These are phyloP conservation scores for Arachis hypogaea DNA, from an alignment of 306 rosid genomes.

Conservation along the genomic window DNA sequence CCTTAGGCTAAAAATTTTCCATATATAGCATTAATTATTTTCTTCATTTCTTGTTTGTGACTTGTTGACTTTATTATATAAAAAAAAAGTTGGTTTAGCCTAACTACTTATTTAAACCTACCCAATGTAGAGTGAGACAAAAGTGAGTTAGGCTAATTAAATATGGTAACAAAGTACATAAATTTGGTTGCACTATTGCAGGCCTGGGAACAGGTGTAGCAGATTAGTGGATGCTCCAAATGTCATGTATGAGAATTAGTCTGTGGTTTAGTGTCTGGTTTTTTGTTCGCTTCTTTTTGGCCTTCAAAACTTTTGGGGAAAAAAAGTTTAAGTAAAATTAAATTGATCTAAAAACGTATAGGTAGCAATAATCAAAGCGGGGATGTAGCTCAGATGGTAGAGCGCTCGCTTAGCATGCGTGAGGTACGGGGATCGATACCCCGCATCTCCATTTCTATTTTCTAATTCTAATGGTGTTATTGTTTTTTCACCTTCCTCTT, in stretches of 20 bases:
- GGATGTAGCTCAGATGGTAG: slow-evolving; percentile 99
- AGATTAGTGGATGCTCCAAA: slow-evolving; percentile 23
- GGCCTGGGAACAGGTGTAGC: slow-evolving; percentile 25
- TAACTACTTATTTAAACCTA: slow-evolving; percentile 1
- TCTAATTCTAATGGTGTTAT: no score
- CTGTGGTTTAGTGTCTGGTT: neutral
- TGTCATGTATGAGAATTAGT: slow-evolving; percentile 15
- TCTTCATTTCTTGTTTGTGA: slow-evolving; percentile 15
- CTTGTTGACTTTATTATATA: slow-evolving; percentile 22
- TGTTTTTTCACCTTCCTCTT: no score
- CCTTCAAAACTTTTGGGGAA: no score
- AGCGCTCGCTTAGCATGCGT: slow-evolving; percentile 99
- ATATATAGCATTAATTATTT: neutral
- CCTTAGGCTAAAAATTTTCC: slow-evolving; percentile 7
- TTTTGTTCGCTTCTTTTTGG: no score
- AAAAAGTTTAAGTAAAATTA: no score
- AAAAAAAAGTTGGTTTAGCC: slow-evolving; percentile 3
- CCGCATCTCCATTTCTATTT: slow-evolving; percentile 64
- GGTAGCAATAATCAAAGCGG: neutral
- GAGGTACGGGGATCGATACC: slow-evolving; percentile 95
- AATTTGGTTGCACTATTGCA: slow-evolving; percentile 17
- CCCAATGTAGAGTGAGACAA: slow-evolving; percentile 21
- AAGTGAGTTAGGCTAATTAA: slow-evolving; percentile 34
- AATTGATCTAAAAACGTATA: no score
- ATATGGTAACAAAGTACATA: slow-evolving; percentile 1